These are phyloP conservation scores for Ephemerocybe angulata DNA, from an alignment of 768 basidiomycete species.

Conservation along the genomic window DNA sequence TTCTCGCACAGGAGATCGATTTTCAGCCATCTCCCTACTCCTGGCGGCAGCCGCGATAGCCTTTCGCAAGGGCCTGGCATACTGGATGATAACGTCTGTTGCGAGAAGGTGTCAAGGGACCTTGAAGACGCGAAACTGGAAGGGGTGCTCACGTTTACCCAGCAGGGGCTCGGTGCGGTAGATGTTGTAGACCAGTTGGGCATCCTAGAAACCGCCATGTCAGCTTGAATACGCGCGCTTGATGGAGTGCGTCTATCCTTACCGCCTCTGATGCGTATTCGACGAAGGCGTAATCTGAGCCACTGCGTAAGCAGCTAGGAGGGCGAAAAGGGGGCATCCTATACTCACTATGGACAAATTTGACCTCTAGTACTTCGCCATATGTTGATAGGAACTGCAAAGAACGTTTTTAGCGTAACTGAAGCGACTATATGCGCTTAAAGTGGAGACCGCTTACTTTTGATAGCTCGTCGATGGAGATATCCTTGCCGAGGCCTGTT, in stretches of 20 bases:
- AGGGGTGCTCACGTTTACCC: slow-evolving; percentile 22
- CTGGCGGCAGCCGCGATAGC: slow-evolving; percentile 20
- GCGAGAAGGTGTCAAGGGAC: neutral
- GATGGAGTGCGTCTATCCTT: neutral
- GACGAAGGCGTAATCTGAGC: slow-evolving; percentile 34
- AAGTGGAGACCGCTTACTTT: slow-evolving; percentile 17
- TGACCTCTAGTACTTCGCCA: slow-evolving; percentile 33
- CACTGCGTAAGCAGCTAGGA: neutral
- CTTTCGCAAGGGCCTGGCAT: slow-evolving; percentile 31
- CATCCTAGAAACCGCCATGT: slow-evolving; percentile 20
- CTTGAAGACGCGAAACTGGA: neutral
- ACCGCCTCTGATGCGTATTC: slow-evolving; percentile 33
- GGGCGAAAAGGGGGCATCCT: neutral
- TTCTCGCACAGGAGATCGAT: neutral
- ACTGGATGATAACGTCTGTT: slow-evolving; percentile 30
- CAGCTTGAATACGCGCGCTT: neutral
- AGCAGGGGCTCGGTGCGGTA: slow-evolving; percentile 26
- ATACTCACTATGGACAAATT: slow-evolving; percentile 27
- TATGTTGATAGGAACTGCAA: slow-evolving; percentile 29
- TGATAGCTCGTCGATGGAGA: slow-evolving; percentile 21
- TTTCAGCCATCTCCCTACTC: slow-evolving; percentile 7
- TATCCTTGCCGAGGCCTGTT: slow-evolving; percentile 24
- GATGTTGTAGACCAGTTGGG: slow-evolving; percentile 26
- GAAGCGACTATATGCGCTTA: neutral
- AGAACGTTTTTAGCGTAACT: neutral